Conservation (phyloP, 2,329 filamentous ascomycete species). For the Diplodia sapinea region DNA sequence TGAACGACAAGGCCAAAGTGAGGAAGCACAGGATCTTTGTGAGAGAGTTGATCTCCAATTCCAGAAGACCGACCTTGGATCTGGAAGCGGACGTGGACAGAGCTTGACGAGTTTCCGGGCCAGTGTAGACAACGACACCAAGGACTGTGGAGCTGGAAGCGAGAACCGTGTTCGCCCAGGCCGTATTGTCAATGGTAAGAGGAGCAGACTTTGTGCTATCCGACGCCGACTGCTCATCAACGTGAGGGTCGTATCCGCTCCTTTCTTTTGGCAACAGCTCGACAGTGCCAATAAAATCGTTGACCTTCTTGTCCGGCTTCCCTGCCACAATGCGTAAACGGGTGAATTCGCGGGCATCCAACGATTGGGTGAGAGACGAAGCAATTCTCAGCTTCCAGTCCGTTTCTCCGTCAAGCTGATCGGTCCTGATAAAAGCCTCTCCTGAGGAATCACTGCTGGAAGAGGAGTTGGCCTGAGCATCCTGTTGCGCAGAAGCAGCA, state of each 20-base stretch:
- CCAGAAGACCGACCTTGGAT: conserved; percentile 90
- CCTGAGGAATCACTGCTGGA: conserved; percentile 55
- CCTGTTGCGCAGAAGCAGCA: conserved; percentile 14
- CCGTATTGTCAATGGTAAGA: conserved; percentile 93
- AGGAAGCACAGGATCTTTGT: conserved; percentile 95
- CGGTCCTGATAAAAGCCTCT: conserved; percentile 96
- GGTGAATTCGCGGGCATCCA: conserved; percentile 73
- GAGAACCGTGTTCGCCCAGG: conserved; percentile 97
- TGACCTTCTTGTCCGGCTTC: conserved; percentile 91
- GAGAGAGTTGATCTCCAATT: conserved; percentile 95
- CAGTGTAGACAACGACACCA: conserved; percentile 92
- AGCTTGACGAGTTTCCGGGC: conserved; percentile 89
- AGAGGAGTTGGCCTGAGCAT: conserved; percentile 30
- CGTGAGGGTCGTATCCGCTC: conserved; percentile 55
- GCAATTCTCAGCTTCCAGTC: conserved; percentile 97
- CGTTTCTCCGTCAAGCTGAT: conserved; percentile 96
- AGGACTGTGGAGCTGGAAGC: conserved; percentile 89
- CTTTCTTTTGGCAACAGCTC: conserved; percentile 67
- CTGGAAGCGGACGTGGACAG: conserved; percentile 89
- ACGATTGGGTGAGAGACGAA: conserved; percentile 81
- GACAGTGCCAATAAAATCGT: conserved; percentile 91
- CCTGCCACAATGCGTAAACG: conserved; percentile 75
- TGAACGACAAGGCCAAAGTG: conserved; percentile 82
- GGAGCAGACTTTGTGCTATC: conserved; percentile 65
- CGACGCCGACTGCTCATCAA: conserved; percentile 32